Conservation (phyloP, 495 filamentous ascomycete genomes). For the Podospora didyma region DNA sequence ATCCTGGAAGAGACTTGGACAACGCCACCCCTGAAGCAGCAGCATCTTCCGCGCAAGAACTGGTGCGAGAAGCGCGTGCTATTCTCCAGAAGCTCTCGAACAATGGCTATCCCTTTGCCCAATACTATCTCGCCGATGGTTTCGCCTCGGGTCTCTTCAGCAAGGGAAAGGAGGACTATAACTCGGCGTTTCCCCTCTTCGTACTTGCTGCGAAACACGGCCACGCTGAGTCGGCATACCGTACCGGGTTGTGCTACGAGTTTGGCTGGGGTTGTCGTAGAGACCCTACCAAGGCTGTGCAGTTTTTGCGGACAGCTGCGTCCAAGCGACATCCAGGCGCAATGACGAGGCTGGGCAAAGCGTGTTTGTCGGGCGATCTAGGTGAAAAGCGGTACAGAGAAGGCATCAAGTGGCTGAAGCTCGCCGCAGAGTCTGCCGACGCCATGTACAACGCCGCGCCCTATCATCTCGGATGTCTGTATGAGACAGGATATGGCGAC, state of each 20-base stretch:
- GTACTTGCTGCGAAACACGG: slow-evolving; percentile 93
- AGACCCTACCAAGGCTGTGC: slow-evolving; percentile 83
- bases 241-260: slow-evolving; percentile 91
- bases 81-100: slow-evolving; percentile 84
- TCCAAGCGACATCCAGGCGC: slow-evolving; percentile 93
- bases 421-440: slow-evolving; percentile 84
- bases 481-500: slow-evolving; percentile 85
- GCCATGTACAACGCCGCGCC: slow-evolving; percentile 87
- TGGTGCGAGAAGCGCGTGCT: slow-evolving; percentile 80
- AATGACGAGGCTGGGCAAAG: slow-evolving; percentile 86
- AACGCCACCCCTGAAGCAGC: slow-evolving; percentile 43
- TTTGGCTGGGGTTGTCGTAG: slow-evolving; percentile 94
- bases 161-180: slow-evolving; percentile 87
- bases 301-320: slow-evolving; percentile 86
- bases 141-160: slow-evolving; percentile 92
- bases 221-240: slow-evolving; percentile 93
- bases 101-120: slow-evolving; percentile 88
- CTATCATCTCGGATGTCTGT: slow-evolving; percentile 83
- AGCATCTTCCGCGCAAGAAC: slow-evolving; percentile 53
- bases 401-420: slow-evolving; percentile 94
- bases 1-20: slow-evolving; percentile 31
- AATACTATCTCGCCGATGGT: slow-evolving; percentile 95
- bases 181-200: slow-evolving; percentile 87
- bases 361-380: slow-evolving; percentile 84
- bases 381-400: slow-evolving; percentile 85